These are phyloP conservation scores for Stephania yunnanensis DNA, from an alignment of 164 flowering plant genomes.

Conservation along the genomic window DNA sequence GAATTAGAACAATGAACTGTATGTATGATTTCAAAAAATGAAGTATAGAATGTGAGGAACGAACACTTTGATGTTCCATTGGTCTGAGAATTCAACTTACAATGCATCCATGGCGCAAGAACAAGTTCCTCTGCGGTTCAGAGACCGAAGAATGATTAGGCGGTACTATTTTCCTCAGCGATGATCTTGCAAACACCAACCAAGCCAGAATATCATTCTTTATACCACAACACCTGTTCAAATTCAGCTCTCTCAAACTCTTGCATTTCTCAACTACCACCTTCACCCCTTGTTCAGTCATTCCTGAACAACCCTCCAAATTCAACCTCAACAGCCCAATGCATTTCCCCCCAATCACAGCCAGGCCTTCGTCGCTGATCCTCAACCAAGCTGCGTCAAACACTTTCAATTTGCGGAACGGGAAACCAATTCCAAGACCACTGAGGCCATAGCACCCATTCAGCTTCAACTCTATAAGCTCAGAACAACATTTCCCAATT, in stretches of 20 bases:
- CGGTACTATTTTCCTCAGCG: constrained; percentile 26
- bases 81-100: constrained; percentile 1
- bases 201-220: constrained; percentile 15
- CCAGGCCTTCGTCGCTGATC: constrained; percentile 35
- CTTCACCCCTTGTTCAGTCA: constrained; percentile 40
- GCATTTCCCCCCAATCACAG: constrained; percentile 29
- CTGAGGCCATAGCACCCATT: constrained; percentile 22
- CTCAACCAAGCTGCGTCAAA: constrained; percentile 23
- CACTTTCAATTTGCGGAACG: constrained; percentile 34
- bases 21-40: too few species aligned
- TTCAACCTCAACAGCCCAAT: constrained; percentile 25
- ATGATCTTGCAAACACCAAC: constrained; percentile 28
- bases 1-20: too few species aligned
- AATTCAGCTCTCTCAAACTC: constrained; percentile 42
- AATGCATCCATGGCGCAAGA: constrained; percentile 30
- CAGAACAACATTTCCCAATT: constrained; percentile 26
- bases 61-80: too few species aligned
- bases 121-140: constrained; percentile 16
- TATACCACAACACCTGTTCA: constrained; percentile 29
- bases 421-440: constrained; percentile 15
- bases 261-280: constrained; percentile 35
- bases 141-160: constrained; percentile 13
- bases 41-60: too few species aligned
- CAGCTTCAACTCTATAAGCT: constrained; percentile 32
- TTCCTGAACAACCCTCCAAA: constrained; percentile 33